Evolutionary conservation across 768 basidiomycete species (phyloP).

Genomic region (Mrakia hoshinonis): DNA sequence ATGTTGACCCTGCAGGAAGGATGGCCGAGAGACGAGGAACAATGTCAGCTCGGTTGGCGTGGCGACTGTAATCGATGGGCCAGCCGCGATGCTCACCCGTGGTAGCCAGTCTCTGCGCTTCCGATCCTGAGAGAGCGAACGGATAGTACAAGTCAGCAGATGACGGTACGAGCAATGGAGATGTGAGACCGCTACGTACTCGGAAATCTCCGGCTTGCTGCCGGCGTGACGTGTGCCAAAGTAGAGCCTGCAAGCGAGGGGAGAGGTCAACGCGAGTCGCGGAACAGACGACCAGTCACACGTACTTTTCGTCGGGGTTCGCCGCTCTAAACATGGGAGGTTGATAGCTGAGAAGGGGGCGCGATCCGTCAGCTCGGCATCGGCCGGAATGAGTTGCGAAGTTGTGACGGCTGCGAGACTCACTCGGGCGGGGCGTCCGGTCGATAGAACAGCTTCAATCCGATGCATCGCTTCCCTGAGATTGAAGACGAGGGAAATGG

Average conservation of each 20-base stretch:
- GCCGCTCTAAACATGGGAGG: slow-evolving; percentile 7
- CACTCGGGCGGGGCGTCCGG: slow-evolving; percentile 4
- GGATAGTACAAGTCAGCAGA: background rate
- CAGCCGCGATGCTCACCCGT: background rate
- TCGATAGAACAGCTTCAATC: slow-evolving; percentile 19
- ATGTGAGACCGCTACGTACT: background rate
- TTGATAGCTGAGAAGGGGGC: background rate
- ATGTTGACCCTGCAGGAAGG: background rate
- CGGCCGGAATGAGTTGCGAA: background rate
- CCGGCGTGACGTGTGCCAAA: slow-evolving; percentile 14
- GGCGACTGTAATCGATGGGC: no score
- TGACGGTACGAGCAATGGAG: background rate
- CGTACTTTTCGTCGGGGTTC: background rate
- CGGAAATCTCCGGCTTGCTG: slow-evolving; percentile 9
- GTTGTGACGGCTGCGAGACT: background rate
- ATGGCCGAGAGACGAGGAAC: background rate
- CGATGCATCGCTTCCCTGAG: slow-evolving; percentile 19
- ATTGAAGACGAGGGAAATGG: background rate
- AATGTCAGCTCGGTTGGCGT: no score
- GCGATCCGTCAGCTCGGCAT: background rate
- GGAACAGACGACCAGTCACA: background rate
- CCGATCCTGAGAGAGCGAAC: background rate
- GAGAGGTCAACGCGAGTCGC: no score
- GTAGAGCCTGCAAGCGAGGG: slow-evolving; percentile 1
- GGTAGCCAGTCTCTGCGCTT: slow-evolving; percentile 1